Evolutionary conservation across 768 basidiomycete species (phyloP).

Genomic region (Hydnum rufescens): DNA sequence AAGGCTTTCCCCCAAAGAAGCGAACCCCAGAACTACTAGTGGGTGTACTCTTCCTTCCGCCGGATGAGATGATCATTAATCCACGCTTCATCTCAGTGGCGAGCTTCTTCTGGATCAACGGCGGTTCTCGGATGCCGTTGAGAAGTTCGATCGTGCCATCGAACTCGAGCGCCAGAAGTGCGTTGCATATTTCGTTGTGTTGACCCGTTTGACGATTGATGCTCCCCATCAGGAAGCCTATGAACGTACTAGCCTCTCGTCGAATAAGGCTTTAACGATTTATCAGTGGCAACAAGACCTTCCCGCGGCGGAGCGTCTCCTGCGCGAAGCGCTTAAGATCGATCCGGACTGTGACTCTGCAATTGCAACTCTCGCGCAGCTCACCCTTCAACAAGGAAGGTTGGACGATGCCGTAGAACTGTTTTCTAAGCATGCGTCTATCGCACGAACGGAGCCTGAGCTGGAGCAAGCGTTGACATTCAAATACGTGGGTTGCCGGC

Average conservation of each 20-base stretch:
- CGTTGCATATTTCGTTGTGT: conserved; percentile 13
- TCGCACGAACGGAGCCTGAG: conserved; percentile 84
- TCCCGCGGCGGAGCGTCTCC: conserved; percentile 59
- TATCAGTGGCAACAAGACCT: conserved; percentile 95
- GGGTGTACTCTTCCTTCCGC: conserved; percentile 15
- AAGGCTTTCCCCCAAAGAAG: conserved; percentile 68
- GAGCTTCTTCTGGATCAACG: conserved; percentile 87
- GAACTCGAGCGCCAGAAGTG: conserved; percentile 69
- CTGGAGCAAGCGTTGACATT: conserved; percentile 52
- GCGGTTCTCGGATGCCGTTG: conserved; percentile 69
- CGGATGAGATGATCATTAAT: background rate
- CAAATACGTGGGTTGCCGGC: conserved; percentile 39
- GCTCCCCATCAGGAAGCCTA: conserved; percentile 18
- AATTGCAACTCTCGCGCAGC: conserved; percentile 85
- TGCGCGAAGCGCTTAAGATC: conserved; percentile 67
- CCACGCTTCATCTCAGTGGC: conserved; percentile 32
- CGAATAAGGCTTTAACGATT: conserved; percentile 93
- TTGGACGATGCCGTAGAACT: conserved; percentile 69
- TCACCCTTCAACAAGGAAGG: conserved; percentile 77
- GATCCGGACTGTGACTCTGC: conserved; percentile 95
- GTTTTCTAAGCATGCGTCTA: conserved; percentile 66
- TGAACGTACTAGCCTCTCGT: conserved; percentile 81
- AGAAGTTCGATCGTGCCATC: conserved; percentile 82
- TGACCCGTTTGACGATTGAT: background rate
- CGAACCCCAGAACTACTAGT: conserved; percentile 94